phyloP scores from a whole-genome alignment of 1,284 basidiomycete species.

The Heterobasidion irregulare region DNA sequence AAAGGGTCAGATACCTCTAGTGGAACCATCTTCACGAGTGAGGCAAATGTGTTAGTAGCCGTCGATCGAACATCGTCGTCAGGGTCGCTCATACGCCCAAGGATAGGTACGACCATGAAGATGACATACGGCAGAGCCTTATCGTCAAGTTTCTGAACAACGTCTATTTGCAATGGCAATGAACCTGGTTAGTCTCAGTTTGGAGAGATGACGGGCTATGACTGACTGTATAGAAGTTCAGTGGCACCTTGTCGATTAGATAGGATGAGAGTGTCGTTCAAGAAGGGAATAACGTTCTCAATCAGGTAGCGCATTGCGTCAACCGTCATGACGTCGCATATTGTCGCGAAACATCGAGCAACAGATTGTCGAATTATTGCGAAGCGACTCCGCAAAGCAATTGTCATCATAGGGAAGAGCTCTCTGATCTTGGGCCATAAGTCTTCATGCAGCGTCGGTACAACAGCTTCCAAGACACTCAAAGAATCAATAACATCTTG shows the following conservation, averaged over 20 bases:
- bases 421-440: conserved; percentile 65
- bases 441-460: conserved; percentile 66
- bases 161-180: conserved; percentile 42
- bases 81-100: conserved; percentile 95
- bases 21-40: conserved; percentile 98
- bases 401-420: conserved; percentile 71
- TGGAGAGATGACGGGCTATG: background rate
- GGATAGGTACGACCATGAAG: conserved; percentile 93
- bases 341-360: conserved; percentile 79
- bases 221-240: conserved; percentile 86
- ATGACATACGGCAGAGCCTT: conserved; percentile 96
- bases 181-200: conserved; percentile 6
- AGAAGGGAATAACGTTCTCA: conserved; percentile 76
- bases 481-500: conserved; percentile 93
- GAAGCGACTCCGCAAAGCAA: conserved; percentile 76
- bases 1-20: conserved; percentile 61
- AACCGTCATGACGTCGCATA: conserved; percentile 81
- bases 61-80: conserved; percentile 89
- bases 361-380: conserved; percentile 87
- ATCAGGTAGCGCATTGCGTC: conserved; percentile 88
- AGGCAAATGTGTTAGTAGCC: conserved; percentile 95
- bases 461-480: conserved; percentile 81
- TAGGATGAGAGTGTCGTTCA: conserved; percentile 76
- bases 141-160: conserved; percentile 88
- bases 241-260: conserved; percentile 84